phyloP scores from a whole-genome alignment of 331 rosid genomes.

The Telfairia occidentalis region DNA sequence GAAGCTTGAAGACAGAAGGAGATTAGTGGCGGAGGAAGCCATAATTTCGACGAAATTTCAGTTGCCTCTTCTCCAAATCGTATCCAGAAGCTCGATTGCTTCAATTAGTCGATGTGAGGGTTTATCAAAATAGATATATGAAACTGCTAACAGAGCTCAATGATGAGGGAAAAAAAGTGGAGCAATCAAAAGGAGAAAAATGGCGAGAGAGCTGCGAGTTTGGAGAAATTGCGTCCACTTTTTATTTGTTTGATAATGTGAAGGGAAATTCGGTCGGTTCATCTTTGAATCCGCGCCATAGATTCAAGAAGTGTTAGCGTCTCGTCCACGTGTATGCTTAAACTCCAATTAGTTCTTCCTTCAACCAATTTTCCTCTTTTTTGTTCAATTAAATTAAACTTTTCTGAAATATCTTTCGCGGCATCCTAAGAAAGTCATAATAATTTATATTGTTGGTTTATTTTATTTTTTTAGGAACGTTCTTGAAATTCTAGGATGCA shows the following conservation, averaged over 20 bases:
- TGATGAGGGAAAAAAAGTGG: neutral
- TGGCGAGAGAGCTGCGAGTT: neutral
- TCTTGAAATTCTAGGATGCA: too few relatives aligned
- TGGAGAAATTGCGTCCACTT: neutral
- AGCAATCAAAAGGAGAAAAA: neutral
- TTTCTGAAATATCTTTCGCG: neutral
- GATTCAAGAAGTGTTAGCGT: neutral
- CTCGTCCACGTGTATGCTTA: slow-evolving; percentile 2
- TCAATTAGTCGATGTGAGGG: neutral
- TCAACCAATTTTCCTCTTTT: neutral
- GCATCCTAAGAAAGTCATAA: neutral
- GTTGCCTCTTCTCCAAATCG: neutral
- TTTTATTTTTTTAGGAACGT: too few relatives aligned
- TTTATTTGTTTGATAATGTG: neutral
- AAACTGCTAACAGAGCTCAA: neutral
- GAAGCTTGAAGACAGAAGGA: slow-evolving; percentile 51
- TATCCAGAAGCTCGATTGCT: too few relatives aligned
- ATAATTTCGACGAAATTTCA: slow-evolving; percentile 16
- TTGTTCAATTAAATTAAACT: neutral
- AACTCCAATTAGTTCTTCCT: slow-evolving; percentile 1
- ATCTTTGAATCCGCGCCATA: slow-evolving; percentile 5
- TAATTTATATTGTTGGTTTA: neutral
- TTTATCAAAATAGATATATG: neutral
- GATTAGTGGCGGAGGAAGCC: slow-evolving; percentile 51
- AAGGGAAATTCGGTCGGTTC: neutral